These are phyloP conservation scores for Postia placenta DNA, from an alignment of 768 basidiomycete genomes.

Conservation along the genomic window DNA sequence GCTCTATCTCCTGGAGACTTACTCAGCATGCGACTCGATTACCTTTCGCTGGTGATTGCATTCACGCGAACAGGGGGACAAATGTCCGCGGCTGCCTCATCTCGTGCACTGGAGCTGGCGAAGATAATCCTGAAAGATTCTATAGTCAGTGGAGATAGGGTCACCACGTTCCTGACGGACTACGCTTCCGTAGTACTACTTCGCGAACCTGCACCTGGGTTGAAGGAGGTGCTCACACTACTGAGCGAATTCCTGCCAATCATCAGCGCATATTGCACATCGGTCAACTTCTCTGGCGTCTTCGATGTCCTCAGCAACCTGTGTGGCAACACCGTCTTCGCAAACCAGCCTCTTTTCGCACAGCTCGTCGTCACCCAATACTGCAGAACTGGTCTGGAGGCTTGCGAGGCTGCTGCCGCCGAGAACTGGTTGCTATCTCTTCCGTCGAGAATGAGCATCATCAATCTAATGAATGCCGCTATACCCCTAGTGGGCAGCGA, in stretches of 20 bases:
- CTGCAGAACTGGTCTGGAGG: conserved; percentile 29
- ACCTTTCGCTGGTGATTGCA: conserved; percentile 45
- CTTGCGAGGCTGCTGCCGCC: conserved; percentile 28
- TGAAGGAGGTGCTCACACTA: conserved; percentile 46
- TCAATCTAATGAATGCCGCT: conserved; percentile 28
- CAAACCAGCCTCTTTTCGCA: conserved; percentile 47
- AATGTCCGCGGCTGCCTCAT: conserved; percentile 32
- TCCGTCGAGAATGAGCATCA: conserved; percentile 21
- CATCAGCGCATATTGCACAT: conserved; percentile 40
- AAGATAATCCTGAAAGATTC: conserved; percentile 52
- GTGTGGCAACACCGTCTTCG: conserved; percentile 37
- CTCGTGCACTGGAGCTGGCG: conserved; percentile 48
- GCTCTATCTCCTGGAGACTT: conserved; percentile 48
- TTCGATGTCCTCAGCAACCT: conserved; percentile 47
- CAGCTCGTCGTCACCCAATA: conserved; percentile 28
- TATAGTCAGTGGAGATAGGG: conserved; percentile 28
- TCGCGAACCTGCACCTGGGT: conserved; percentile 32
- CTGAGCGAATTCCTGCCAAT: conserved; percentile 53
- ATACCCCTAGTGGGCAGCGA: conserved; percentile 47
- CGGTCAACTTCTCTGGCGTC: conserved; percentile 53
- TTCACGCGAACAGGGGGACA: conserved; percentile 47
- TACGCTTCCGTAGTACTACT: conserved; percentile 45
- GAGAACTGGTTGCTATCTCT: conserved; percentile 25
- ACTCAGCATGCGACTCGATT: conserved; percentile 57
- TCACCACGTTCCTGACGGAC: conserved; percentile 49